Percentiles rank a stretch among this genome's conserved stretches.
Evolutionary conservation across 2,329 filamentous ascomycete species (phyloP).

Genomic region (Aspergillus sp.): DNA sequence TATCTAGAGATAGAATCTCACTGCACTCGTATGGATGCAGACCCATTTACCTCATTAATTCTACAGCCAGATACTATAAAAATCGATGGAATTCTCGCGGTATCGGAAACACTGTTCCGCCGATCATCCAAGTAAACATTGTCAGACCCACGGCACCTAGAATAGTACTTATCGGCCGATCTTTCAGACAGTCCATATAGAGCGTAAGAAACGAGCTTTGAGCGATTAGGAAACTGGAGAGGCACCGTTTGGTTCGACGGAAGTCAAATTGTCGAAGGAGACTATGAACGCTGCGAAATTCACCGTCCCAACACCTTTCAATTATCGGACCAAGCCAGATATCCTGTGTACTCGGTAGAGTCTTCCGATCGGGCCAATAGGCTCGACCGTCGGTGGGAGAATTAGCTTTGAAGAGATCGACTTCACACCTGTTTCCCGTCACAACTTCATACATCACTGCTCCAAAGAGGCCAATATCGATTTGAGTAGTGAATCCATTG

Average conservation of each 20-base stretch:
- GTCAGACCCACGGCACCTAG: neutral
- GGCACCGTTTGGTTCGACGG: neutral
- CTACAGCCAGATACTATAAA: too few relatives aligned
- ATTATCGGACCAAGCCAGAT: slow-evolving; percentile 27
- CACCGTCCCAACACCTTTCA: slow-evolving; percentile 21
- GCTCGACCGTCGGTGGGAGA: slow-evolving; percentile 4
- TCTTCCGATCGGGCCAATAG: slow-evolving; percentile 20
- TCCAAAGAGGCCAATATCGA: slow-evolving; percentile 30
- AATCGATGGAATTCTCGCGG: neutral
- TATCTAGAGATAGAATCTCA: too few relatives aligned
- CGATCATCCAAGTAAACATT: neutral
- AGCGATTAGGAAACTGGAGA: neutral
- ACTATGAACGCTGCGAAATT: neutral
- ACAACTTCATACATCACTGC: slow-evolving; percentile 30
- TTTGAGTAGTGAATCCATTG: slow-evolving; percentile 24
- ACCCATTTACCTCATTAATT: too few relatives aligned
- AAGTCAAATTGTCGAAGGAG: neutral
- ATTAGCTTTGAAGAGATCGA: slow-evolving; percentile 20
- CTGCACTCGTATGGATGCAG: too few relatives aligned
- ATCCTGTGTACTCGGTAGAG: slow-evolving; percentile 21
- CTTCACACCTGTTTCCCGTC: slow-evolving; percentile 19
- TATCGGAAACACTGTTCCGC: neutral
- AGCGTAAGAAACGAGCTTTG: neutral
- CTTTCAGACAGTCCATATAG: too few relatives aligned
- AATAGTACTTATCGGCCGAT: too few relatives aligned